Evolutionary conservation across 805 yeast genomes (phyloP), one percentile per base, ranked within the genome.

Genomic region (Ogataea naganishii): DNA sequence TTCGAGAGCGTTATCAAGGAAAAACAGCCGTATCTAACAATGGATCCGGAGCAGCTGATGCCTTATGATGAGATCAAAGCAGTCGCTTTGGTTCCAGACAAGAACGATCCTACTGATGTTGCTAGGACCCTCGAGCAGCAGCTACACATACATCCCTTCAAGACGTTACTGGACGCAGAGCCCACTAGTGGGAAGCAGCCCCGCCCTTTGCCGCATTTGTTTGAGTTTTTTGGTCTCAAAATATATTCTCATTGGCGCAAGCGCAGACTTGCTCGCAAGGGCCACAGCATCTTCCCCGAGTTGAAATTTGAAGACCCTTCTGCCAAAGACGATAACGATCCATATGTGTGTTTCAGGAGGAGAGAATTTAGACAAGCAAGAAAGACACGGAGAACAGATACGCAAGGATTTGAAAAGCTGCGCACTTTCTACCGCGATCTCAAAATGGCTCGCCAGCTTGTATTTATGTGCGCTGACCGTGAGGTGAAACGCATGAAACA

Each of bases 351-450:
- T 60, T 92, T 92, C 64, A 73, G 98, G 47, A 76, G 96, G 42
- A 80, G 98, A 54, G 97, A 88, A 49, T 80, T 85, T 40, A 75
- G 98, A 41, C 96, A 83, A 50, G 92, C 94, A 18, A 80, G 98
- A 54, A 92, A 92, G 54, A 92, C 98, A 0, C 75, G 98, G 54
- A 74, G 97, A 40, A 83, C 96, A 0, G 98, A 92, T 59, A 72
- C 82, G 20, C 82, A 85, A 44, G 85, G 92, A 42, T 79, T 86
- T 10, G 96, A 88, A 53, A 73, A 88, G 40, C 63, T 92, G 29
- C 69, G 92, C 14, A 52, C 71, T 33, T 61, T 92, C 19, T 83
- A 80, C 38, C 68, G 69, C 36, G 95, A 92, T 36, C 64, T 92
- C 59, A 79, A 73, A 38, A 69, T 76, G 29, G 94, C 95, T 2